Evolutionary conservation across 2,329 filamentous ascomycete genomes (phyloP), one percentile per base, ranked within the genome.

Genomic region (Diaporthe vexans): DNA sequence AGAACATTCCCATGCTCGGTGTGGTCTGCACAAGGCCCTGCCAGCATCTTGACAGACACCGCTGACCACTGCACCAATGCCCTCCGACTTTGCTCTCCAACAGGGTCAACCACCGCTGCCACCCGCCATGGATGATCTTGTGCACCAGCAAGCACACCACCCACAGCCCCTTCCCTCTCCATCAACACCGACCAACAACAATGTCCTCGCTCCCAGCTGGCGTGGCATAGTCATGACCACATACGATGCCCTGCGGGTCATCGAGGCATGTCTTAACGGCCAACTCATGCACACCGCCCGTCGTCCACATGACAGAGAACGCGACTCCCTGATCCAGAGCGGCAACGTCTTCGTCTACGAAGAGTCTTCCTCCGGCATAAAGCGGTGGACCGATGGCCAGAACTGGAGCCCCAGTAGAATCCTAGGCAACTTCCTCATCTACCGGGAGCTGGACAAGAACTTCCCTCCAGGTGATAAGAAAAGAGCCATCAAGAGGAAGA

Each of bases 281-380:
- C 85, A 88, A 26, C 85, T 96, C 11, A 89, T 89, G 65, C 95
- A 97, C 82, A 94, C 97, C 26, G 91, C 94, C 24, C 92, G 95
- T 67, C 90, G 95, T 71, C 95, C 95, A 1, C 94, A 97, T 81
- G 95, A 98, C 79, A 89, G 94, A 69, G 95, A 98, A 83, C 90
- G 95, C 69, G 87, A 88, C 33, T 88, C 91, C 26, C 89, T 97
- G 69, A 97, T 98, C 80, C 90, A 90, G 77, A 97, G 94, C 78
- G 95, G 95, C 48, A 93, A 93, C 77, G 90, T 98, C 61, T 97
- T 98, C 83, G 94, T 98, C 77, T 98, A 98, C 82, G 95, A 97
- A 80, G 95, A 98, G 82, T 93, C 94, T 76, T 92, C 94, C 0
- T 97, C 95, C 0, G 95, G 95, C 7, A 97, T 98, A 84, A 97